A percentile compares a stretch with the other conserved stretches of the same genome.
These are phyloP conservation scores for Colletotrichum somersetense DNA, from an alignment of 2,329 filamentous ascomycete species.

Conservation along the genomic window DNA sequence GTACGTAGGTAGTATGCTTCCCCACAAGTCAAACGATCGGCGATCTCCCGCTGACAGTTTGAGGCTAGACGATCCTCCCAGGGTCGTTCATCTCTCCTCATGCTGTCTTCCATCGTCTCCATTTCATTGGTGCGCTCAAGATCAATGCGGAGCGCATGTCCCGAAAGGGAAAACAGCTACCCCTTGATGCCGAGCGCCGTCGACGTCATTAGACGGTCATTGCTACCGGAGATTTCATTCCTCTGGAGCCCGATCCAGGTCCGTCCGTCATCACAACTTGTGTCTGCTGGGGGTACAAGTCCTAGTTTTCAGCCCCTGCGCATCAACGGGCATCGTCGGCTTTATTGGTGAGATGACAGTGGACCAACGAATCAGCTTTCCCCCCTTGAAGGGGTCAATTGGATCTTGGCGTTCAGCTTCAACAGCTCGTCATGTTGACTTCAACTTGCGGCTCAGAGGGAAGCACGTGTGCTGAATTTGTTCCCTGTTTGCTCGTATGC, in stretches of 20 bases:
- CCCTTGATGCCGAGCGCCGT: conserved; percentile 11
- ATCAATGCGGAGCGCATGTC: background rate
- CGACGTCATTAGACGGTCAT: conserved; percentile 40
- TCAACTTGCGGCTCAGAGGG: background rate
- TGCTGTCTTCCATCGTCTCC: background rate
- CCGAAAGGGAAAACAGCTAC: conserved; percentile 14
- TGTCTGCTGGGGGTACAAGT: background rate
- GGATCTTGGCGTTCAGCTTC: conserved; percentile 18
- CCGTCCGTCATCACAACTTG: background rate
- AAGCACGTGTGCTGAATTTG: conserved; percentile 18
- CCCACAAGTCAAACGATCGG: conserved; percentile 27
- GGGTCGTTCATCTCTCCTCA: background rate
- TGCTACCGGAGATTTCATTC: conserved; percentile 32
- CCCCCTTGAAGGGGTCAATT: background rate
- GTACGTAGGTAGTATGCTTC: background rate
- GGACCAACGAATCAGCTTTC: background rate
- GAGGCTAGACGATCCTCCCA: background rate
- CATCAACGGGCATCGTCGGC: background rate
- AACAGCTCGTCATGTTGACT: conserved; percentile 32
- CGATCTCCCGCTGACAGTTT: conserved; percentile 34
- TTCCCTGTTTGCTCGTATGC: conserved; percentile 11
- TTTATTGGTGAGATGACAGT: background rate
- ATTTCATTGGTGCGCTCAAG: background rate
- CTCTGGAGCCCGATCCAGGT: background rate
- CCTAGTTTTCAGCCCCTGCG: conserved; percentile 9